These are phyloP conservation scores for Sclerotinia spermophila DNA, from an alignment of 2,329 filamentous ascomycete genomes.

Conservation along the genomic window DNA sequence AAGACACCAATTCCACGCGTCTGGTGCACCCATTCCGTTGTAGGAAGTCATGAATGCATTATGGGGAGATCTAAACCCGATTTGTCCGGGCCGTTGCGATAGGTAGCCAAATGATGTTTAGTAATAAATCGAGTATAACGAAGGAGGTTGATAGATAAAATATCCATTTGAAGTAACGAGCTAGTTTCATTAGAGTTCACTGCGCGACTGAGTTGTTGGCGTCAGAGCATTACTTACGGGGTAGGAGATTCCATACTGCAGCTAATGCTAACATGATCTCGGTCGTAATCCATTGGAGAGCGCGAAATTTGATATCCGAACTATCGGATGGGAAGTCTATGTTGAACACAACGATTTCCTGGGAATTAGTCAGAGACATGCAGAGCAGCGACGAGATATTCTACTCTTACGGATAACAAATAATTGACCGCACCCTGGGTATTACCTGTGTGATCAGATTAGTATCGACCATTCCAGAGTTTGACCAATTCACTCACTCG, in stretches of 20 bases:
- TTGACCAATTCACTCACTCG: constrained; percentile 1
- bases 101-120: constrained; percentile 23
- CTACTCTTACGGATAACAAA: constrained; percentile 17
- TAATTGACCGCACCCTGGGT: constrained; percentile 23
- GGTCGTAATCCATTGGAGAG: constrained; percentile 21
- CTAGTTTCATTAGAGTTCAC: neutral
- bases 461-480: neutral
- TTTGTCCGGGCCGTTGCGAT: constrained; percentile 20
- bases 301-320: constrained; percentile 19
- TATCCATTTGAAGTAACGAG: constrained; percentile 21
- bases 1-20: constrained; percentile 21
- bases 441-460: constrained; percentile 13
- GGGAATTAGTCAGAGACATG: neutral
- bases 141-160: constrained; percentile 21
- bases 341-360: constrained; percentile 23
- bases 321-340: constrained; percentile 18
- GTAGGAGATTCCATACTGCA: constrained; percentile 20
- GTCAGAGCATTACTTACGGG: neutral
- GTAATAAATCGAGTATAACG: constrained; percentile 20
- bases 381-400: neutral
- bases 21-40: constrained; percentile 19
- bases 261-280: constrained; percentile 20
- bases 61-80: constrained; percentile 19
- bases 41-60: constrained; percentile 22
- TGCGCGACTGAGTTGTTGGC: neutral